Evolutionary conservation across 192 early-diverging fungal genomes (phyloP).

Genomic region (Backusella tuberculispora): DNA sequence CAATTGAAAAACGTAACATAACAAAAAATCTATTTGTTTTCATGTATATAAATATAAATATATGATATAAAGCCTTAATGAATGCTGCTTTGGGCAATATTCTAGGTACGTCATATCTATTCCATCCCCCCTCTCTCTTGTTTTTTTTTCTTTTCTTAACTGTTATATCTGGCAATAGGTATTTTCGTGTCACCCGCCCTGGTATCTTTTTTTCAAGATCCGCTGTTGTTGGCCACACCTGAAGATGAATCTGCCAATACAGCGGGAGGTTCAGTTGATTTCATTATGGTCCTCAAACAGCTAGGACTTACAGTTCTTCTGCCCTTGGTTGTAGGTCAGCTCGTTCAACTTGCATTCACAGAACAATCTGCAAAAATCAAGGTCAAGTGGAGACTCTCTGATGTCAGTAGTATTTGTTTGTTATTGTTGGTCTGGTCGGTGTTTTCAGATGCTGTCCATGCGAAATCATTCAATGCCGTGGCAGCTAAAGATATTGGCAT

Average conservation of each 20-base stretch:
- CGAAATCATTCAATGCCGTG: conserved; percentile 53
- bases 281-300: conserved; percentile 53
- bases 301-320: conserved; percentile 64
- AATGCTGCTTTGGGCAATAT: conserved; percentile 74
- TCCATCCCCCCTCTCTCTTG: neutral
- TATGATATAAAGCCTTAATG: conserved; percentile 50
- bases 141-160: conserved; percentile 1
- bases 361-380: conserved; percentile 48
- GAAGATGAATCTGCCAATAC: conserved; percentile 24
- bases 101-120: conserved; percentile 18
- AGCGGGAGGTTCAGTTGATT: conserved; percentile 44
- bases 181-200: conserved; percentile 63
- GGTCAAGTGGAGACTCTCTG: conserved; percentile 53
- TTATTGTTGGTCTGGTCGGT: conserved; percentile 73
- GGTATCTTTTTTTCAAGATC: conserved; percentile 52
- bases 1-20: neutral
- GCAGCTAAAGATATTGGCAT: conserved; percentile 53
- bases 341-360: conserved; percentile 51
- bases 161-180: conserved; percentile 15
- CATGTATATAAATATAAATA: neutral
- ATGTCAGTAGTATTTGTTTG: conserved; percentile 60
- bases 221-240: conserved; percentile 22
- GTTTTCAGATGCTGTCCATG: conserved; percentile 70
- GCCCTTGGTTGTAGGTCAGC: conserved; percentile 65
- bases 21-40: neutral